A percentile compares a stretch with the other conserved stretches of the same genome.
Evolutionary conservation across 108 stramenopile genomes (phyloP).

Genomic region (Skeletonema tropicum): DNA sequence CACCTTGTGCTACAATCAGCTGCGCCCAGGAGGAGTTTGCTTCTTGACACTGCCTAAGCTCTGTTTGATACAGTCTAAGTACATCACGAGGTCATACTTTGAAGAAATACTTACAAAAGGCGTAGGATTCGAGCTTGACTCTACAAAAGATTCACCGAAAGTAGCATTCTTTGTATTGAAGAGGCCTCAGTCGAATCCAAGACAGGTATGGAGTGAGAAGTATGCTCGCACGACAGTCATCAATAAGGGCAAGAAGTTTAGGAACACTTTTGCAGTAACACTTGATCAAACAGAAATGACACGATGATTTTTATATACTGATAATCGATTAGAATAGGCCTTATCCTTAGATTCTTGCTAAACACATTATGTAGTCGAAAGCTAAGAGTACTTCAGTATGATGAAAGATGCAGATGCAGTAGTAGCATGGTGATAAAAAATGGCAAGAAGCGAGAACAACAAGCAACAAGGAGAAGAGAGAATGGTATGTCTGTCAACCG

Average conservation of each 20-base stretch:
- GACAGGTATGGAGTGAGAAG: constrained; percentile 18
- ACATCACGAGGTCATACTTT: constrained; percentile 59
- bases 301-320: background rate
- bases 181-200: constrained; percentile 38
- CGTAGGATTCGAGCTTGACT: constrained; percentile 73
- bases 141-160: constrained; percentile 74
- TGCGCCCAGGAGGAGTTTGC: constrained; percentile 78
- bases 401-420: too few species aligned
- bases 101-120: constrained; percentile 58
- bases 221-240: constrained; percentile 22
- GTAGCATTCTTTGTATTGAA: constrained; percentile 78
- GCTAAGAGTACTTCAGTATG: too few species aligned
- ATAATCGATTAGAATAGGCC: background rate
- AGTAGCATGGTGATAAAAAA: too few species aligned
- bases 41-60: constrained; percentile 81
- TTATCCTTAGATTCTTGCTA: too few species aligned
- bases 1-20: constrained; percentile 62
- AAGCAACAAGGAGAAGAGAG: too few species aligned
- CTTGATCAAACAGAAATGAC: constrained; percentile 42
- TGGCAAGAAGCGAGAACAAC: too few species aligned
- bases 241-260: constrained; percentile 75
- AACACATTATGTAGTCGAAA: too few species aligned
- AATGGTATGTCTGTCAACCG: background rate
- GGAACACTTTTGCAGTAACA: constrained; percentile 73
- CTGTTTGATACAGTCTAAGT: constrained; percentile 78